Base-by-base conservation (phyloP, 306 rosid genomes). In the Medicago ruthenica region DNA sequence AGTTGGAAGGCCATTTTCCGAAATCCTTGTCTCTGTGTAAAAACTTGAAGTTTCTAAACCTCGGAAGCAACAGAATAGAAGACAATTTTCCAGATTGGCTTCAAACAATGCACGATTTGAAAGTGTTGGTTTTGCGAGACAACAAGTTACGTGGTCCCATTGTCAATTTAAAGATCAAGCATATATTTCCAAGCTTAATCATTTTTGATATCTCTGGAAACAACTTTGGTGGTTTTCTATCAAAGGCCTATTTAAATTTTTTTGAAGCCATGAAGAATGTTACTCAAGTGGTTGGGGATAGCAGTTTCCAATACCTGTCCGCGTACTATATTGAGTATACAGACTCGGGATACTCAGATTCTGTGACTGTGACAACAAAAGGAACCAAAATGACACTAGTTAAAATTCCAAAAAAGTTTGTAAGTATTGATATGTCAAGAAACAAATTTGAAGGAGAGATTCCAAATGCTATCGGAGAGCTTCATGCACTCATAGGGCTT, bases 31-130 rank as follows among this genome's bases (percentile, higher is more conserved):
- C 67, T 8, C 12, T 41, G 0, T 83, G 88, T 21, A 14, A 0
- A 0, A 0, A 6, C 0, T 15, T 87, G 5, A 27, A 55, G 59
- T 13, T 85, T 68, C 31, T 87, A 4, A 74, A 85, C 60, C 9
- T 87, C 9, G 87, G 88, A 10, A 41, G 67, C 13, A 87, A 84
- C 58, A 17, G 27, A 2, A 39, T 84, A 2, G 16, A 34, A 6
- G 87, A 79, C 8, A 47, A 42, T 4, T 87, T 83, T 75, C 88
- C 84, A 8, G 0, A 48, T 39, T 82, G 87, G 88, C 69, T 87
- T 71, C 81, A 55, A 3, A 27, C 67, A 3, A 74, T 83, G 1
- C 53, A 77, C 6, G 0, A 34, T 10, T 76, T 87, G 9, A 36
- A 17, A 18, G 67, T 80, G 36, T 68, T 87, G 47, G 41, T 80